Percentiles rank a stretch among this genome's conserved stretches.
Evolutionary conservation across 2,329 filamentous ascomycete species (phyloP).

Genomic region (Curvularia sp.): DNA sequence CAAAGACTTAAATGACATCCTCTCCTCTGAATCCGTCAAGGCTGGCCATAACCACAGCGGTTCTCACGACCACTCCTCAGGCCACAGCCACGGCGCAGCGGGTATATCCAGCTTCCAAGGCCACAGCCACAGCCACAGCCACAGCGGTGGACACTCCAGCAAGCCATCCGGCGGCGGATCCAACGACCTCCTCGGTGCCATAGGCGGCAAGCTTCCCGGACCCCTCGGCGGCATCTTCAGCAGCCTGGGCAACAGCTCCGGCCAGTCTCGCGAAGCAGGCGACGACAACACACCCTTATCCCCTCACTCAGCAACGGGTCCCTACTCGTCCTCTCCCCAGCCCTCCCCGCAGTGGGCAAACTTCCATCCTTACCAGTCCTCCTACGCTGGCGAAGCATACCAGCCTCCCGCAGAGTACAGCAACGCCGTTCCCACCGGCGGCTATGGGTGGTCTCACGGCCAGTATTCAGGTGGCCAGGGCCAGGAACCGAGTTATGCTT

Average conservation of each 20-base stretch:
- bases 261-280: conserved; percentile 35
- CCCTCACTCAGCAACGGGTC: conserved; percentile 10
- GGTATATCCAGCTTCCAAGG: conserved; percentile 33
- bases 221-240: conserved; percentile 26
- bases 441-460: conserved; percentile 38
- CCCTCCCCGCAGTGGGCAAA: conserved; percentile 35
- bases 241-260: conserved; percentile 28
- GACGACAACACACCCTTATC: conserved; percentile 23
- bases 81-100: conserved; percentile 41
- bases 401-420: conserved; percentile 39
- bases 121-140: conserved; percentile 18
- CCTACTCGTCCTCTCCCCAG: conserved; percentile 38
- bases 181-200: conserved; percentile 36
- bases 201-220: conserved; percentile 29
- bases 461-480: conserved; percentile 44
- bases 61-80: conserved; percentile 43
- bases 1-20: conserved; percentile 72
- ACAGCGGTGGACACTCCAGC: conserved; percentile 12
- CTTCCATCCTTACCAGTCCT: conserved; percentile 49
- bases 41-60: conserved; percentile 77
- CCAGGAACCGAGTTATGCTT: conserved; percentile 41
- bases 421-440: conserved; percentile 33
- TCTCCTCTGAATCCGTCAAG: conserved; percentile 83
- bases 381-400: conserved; percentile 40
- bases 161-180: conserved; percentile 19